Conservation (phyloP, 192 early-diverging fungal genomes). For the Pilaira anomala region DNA sequence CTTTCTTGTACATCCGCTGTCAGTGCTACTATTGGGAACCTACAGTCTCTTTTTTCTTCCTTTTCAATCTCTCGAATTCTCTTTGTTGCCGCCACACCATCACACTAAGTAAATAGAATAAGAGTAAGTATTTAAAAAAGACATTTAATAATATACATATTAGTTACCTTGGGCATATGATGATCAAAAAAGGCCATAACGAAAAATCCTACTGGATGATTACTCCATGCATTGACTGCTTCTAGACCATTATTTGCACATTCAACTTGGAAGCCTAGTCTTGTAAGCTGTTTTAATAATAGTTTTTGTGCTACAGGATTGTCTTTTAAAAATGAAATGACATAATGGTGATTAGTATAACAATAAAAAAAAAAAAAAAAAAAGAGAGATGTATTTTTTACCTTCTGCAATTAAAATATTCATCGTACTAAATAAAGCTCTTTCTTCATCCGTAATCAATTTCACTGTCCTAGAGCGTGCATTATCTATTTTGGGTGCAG, state of each 20-base stretch:
- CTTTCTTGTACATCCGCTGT: constrained; percentile 51
- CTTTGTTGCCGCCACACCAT: constrained; percentile 52
- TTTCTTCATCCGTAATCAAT: constrained; percentile 39
- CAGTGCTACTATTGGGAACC: constrained; percentile 43
- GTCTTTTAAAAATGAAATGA: constrained; percentile 24
- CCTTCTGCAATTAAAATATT: constrained; percentile 49
- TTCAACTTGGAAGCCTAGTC: constrained; percentile 43
- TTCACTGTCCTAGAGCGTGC: constrained; percentile 31
- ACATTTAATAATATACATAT: background rate
- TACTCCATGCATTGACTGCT: constrained; percentile 38
- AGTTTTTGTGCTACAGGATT: constrained; percentile 47
- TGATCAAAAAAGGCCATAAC: constrained; percentile 52
- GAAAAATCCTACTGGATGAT: constrained; percentile 41
- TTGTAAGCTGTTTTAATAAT: constrained; percentile 41
- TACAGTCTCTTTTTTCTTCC: constrained; percentile 27
- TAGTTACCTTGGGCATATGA: constrained; percentile 44
- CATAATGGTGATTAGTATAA: background rate
- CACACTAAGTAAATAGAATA: constrained; percentile 22
- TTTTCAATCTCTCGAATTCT: constrained; percentile 40
- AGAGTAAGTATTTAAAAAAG: background rate
- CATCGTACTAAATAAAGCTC: constrained; percentile 33
- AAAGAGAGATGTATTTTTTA: constrained; percentile 11
- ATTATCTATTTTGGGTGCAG: constrained; percentile 14
- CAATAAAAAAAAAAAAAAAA: background rate
- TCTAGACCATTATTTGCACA: constrained; percentile 51